A percentile compares a stretch with the other conserved stretches of the same genome.
These are phyloP conservation scores for Combretum micranthum DNA, from an alignment of 345 rosid species.

Conservation along the genomic window DNA sequence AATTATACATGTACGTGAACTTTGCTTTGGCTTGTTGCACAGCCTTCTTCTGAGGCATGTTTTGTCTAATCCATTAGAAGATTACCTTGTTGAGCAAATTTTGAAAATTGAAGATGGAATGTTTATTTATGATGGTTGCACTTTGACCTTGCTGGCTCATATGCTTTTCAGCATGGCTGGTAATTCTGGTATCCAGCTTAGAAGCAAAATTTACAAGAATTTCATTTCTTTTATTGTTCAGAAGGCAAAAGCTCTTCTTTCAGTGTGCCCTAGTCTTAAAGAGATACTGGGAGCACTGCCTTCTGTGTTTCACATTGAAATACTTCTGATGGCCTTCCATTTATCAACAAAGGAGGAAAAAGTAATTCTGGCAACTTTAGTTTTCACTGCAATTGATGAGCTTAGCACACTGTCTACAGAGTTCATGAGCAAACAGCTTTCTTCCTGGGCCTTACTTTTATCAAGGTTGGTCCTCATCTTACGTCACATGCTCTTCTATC, in stretches of 20 bases:
- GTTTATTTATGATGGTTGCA: conserved; percentile 62
- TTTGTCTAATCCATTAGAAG: conserved; percentile 61
- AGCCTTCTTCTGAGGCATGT: conserved; percentile 53
- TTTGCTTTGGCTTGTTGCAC: conserved; percentile 66
- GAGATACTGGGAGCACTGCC: conserved; percentile 73
- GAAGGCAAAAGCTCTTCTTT: conserved; percentile 42
- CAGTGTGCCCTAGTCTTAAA: conserved; percentile 43
- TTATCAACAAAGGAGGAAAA: conserved; percentile 72
- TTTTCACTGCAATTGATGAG: conserved; percentile 42
- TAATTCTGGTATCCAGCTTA: conserved; percentile 56
- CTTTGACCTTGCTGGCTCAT: conserved; percentile 67
- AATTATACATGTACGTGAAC: conserved; percentile 37
- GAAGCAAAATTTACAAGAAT: conserved; percentile 48
- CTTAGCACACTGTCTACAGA: conserved; percentile 35
- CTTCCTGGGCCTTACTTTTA: conserved; percentile 80
- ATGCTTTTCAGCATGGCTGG: conserved; percentile 54
- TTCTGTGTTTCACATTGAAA: conserved; percentile 78
- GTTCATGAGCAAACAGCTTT: conserved; percentile 37
- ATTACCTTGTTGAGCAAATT: conserved; percentile 64
- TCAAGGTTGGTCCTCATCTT: conserved; percentile 80
- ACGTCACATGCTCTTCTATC: conserved; percentile 75
- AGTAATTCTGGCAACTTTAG: conserved; percentile 43
- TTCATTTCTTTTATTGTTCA: conserved; percentile 54
- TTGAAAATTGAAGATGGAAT: conserved; percentile 59
- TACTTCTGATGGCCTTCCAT: conserved; percentile 88